Evolutionary conservation across 139 green algal species (phyloP), one percentile per base, ranked within the genome.

Genomic region (Picochlorum sp.): DNA sequence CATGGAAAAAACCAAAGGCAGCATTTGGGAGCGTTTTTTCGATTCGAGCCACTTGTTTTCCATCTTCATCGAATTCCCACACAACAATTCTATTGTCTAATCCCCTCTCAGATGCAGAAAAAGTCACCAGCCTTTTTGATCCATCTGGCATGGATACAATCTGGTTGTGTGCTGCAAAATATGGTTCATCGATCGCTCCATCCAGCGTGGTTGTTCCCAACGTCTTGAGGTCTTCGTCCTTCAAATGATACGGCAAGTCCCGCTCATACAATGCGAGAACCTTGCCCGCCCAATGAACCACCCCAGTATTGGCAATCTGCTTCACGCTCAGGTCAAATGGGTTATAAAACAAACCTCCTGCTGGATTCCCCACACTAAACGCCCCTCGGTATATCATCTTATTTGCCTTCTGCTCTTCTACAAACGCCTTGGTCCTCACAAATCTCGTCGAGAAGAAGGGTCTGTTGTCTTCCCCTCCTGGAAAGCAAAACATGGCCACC

Each of bases 1-100:
- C 79, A 28, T 81, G 73, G 23, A 84, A 71, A 65, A 85, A 85
- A 14, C 65, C 75, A 62, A 81, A 81, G 15, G 66, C 69, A 11
- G 66, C 75, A 45, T 51, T 57, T 16, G 70, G 72, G 61, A 75
- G 24, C 21, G 57, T 30, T 32, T 32, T 15, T 34, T 62, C 41
- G 2, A 44, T 65, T 57, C 49, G 77, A 49, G 38, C 21, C 3
- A 68, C 30, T 5, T 34, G 10, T 28, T 49, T 52, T 47, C 69
- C 32, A 26, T 37, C 21, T n/a, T 81, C 67, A 28, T 76, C 62
- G 21, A 74, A 81, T 58, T 81, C 75, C 45, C 54, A 81, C 44
- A 81, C 34, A 11, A 81, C 21, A 0, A 24, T 45, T 1, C 24
- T 32, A 18, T 66, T 75, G 26, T 45, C 23, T 3, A 24, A 11